These are phyloP conservation scores for Gigaspora rosea DNA, from an alignment of 192 early-diverging fungal genomes.

Conservation along the genomic window DNA sequence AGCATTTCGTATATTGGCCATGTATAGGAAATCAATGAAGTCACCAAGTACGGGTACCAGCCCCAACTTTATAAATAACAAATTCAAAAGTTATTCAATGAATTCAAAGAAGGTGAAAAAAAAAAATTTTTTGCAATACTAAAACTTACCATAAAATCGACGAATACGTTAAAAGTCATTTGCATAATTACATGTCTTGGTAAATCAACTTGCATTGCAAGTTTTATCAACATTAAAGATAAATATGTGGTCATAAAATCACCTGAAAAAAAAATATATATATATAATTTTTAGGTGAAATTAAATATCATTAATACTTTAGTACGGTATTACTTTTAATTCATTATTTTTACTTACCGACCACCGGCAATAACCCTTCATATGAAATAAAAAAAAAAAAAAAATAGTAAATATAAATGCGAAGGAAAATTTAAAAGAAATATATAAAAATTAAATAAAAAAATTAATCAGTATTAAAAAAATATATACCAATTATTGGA, in stretches of 20 bases:
- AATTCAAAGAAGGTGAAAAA: background rate
- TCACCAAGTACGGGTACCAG: constrained; percentile 56
- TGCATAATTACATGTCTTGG: constrained; percentile 38
- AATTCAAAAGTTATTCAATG: background rate
- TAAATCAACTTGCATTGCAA: constrained; percentile 42
- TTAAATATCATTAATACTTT: no score
- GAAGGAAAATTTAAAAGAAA: no score
- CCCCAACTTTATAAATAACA: constrained; percentile 39
- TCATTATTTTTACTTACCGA: constrained; percentile 31
- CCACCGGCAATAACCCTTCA: constrained; percentile 53
- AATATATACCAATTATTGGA: constrained; percentile 20
- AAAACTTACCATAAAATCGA: constrained; percentile 55
- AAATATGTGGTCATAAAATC: constrained; percentile 46
- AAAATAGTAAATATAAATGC: background rate
- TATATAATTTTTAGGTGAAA: no score
- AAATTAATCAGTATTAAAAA: background rate
- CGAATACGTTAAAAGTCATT: constrained; percentile 51
- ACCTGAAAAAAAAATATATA: no score
- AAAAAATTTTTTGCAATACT: background rate
- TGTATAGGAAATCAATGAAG: constrained; percentile 51
- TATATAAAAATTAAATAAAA: background rate
- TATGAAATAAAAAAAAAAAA: background rate
- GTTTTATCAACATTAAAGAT: constrained; percentile 44
- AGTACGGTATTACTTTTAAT: no score
- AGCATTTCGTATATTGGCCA: constrained; percentile 54